phyloP scores from a whole-genome alignment of 208 protist species.

The Acanthamoeba quina region DNA sequence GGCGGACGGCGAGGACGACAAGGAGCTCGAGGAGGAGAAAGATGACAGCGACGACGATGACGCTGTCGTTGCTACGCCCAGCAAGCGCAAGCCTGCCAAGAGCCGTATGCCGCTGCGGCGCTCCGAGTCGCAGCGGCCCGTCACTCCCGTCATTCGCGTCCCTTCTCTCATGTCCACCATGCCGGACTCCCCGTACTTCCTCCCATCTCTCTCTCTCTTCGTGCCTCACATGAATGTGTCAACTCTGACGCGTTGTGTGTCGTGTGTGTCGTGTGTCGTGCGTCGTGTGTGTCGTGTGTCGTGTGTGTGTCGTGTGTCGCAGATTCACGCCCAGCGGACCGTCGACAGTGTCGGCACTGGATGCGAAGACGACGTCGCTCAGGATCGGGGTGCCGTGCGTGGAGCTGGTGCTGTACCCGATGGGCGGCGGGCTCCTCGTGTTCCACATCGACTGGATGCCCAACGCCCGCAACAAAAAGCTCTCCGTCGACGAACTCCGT shows the following conservation, averaged over 20 bases:
- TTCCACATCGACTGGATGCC: slow-evolving; percentile 69
- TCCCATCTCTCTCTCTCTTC: neutral
- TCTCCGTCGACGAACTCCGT: slow-evolving; percentile 48
- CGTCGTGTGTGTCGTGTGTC: no score
- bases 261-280: no score
- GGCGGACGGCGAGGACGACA: neutral
- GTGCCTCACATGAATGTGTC: no score
- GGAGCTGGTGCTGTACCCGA: slow-evolving; percentile 45
- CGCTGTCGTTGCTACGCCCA: neutral
- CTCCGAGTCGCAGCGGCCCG: neutral
- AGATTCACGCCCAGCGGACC: no score
- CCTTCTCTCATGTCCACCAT: neutral
- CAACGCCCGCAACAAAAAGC: neutral
- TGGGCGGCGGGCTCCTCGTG: slow-evolving; percentile 43
- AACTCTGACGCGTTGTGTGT: no score
- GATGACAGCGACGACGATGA: neutral
- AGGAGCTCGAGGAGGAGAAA: neutral
- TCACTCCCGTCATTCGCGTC: neutral
- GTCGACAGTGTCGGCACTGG: no score
- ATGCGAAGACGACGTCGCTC: no score
- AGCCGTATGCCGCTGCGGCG: neutral
- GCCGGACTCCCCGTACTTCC: slow-evolving; percentile 6
- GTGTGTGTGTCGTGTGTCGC: no score
- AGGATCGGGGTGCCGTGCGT: no score
- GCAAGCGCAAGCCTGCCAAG: neutral